Percentiles rank a stretch among this genome's conserved stretches.
Evolutionary conservation across 2,329 filamentous ascomycete genomes (phyloP).

Genomic region (Clonostachys byssicola): DNA sequence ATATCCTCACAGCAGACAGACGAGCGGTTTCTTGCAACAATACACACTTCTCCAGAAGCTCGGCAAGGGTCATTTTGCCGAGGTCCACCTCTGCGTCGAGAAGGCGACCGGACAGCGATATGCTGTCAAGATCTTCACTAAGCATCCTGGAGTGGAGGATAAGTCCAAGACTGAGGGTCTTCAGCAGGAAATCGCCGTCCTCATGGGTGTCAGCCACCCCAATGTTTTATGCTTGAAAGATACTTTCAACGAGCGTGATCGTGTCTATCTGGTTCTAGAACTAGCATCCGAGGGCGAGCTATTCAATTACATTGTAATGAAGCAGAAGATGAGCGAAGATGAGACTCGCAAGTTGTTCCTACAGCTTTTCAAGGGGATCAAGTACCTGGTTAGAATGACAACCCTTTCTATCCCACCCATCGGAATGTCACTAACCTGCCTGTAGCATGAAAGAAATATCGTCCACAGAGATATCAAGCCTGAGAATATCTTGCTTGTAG

Average conservation of each 20-base stretch:
- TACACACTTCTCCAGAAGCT: constrained; percentile 82
- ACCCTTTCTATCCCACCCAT: not conserved
- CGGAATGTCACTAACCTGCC: constrained; percentile 1
- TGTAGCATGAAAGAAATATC: constrained; percentile 90
- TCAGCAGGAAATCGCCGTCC: constrained; percentile 91
- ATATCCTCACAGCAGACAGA: constrained; percentile 72
- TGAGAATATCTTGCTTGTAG: constrained; percentile 87
- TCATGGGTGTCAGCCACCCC: constrained; percentile 96
- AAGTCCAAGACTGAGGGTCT: constrained; percentile 79
- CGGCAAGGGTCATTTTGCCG: constrained; percentile 92
- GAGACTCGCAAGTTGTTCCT: constrained; percentile 84
- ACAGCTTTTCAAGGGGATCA: constrained; percentile 89
- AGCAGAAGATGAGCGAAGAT: constrained; percentile 79
- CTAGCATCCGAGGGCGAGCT: constrained; percentile 89
- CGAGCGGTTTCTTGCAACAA: constrained; percentile 78
- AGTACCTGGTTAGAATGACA: constrained; percentile 72
- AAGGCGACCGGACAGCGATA: constrained; percentile 77
- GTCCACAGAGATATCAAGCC: constrained; percentile 98
- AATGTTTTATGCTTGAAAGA: constrained; percentile 92
- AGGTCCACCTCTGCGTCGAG: constrained; percentile 88
- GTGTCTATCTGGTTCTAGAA: constrained; percentile 88
- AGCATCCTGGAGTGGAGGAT: constrained; percentile 76
- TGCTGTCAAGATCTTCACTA: constrained; percentile 94
- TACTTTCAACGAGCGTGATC: constrained; percentile 87
- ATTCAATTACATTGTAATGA: constrained; percentile 92